Conservation (phyloP, 2,329 filamentous ascomycete genomes). For the Fusarium bulbicola region DNA sequence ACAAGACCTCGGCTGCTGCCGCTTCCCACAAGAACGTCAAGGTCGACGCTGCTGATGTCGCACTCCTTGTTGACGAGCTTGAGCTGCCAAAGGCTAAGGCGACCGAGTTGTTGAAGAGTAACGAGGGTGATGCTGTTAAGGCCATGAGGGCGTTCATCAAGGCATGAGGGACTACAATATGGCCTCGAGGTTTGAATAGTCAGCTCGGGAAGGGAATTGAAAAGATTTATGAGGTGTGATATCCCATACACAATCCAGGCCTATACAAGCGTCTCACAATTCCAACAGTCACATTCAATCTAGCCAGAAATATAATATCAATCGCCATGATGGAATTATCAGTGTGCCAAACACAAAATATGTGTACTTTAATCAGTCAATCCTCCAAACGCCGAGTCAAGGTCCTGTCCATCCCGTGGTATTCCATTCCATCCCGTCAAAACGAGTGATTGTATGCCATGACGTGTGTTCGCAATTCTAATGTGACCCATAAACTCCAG, state of each 20-base stretch:
- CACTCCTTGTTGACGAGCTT: slow-evolving; percentile 75
- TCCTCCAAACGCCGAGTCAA: slow-evolving; percentile 32
- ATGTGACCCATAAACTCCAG: slow-evolving; percentile 29
- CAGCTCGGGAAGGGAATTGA: neutral
- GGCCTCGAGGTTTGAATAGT: neutral
- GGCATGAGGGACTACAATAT: neutral
- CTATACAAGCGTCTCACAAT: neutral
- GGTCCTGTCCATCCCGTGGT: slow-evolving; percentile 37
- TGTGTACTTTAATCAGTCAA: slow-evolving; percentile 22
- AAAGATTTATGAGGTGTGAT: neutral
- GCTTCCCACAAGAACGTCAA: slow-evolving; percentile 70
- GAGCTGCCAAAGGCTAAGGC: slow-evolving; percentile 77
- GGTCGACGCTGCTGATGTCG: slow-evolving; percentile 76
- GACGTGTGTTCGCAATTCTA: slow-evolving; percentile 17
- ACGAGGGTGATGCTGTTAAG: slow-evolving; percentile 75
- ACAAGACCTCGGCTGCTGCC: slow-evolving; percentile 34
- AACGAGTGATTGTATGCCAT: slow-evolving; percentile 37
- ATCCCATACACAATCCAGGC: neutral
- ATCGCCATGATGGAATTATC: slow-evolving; percentile 17
- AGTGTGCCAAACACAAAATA: neutral
- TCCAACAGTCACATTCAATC: neutral
- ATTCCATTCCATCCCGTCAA: slow-evolving; percentile 33
- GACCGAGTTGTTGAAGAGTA: slow-evolving; percentile 75
- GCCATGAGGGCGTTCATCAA: slow-evolving; percentile 69
- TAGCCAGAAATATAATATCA: neutral